Conservation (phyloP, 768 basidiomycete genomes). For the Solioccasus polychromus region DNA sequence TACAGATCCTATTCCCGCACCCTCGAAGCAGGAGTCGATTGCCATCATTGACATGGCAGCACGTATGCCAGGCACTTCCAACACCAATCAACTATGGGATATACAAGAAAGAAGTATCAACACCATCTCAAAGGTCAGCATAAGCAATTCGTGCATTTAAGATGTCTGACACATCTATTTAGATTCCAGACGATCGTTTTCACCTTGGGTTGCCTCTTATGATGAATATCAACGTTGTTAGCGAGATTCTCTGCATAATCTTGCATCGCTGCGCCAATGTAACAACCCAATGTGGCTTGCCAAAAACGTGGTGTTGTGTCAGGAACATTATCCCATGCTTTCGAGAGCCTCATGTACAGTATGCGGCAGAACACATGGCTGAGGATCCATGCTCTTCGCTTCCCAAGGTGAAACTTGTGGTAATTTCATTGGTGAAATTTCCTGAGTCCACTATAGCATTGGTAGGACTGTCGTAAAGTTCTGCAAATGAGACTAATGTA, state of each 20-base stretch:
- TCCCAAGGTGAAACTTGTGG: constrained; percentile 71
- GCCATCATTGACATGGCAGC: constrained; percentile 75
- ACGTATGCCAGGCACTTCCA: constrained; percentile 48
- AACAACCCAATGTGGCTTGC: constrained; percentile 61
- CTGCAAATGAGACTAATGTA: not conserved
- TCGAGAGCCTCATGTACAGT: constrained; percentile 68
- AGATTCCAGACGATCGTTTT: constrained; percentile 70
- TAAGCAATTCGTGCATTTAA: not conserved
- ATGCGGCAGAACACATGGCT: constrained; percentile 66
- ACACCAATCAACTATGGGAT: constrained; percentile 52
- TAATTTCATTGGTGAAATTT: constrained; percentile 59
- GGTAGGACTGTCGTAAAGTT: constrained; percentile 36
- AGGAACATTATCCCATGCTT: constrained; percentile 67
- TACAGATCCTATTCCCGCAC: not conserved
- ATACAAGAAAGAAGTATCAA: constrained; percentile 55
- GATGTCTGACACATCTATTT: constrained; percentile 4
- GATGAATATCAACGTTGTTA: constrained; percentile 50
- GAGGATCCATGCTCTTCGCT: constrained; percentile 74
- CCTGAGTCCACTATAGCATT: constrained; percentile 70
- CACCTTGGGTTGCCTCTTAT: constrained; percentile 38
- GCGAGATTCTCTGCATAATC: constrained; percentile 68
- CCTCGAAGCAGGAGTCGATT: constrained; percentile 46
- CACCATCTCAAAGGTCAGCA: constrained; percentile 53
- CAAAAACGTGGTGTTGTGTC: constrained; percentile 48
- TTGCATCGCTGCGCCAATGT: constrained; percentile 64